phyloP scores from a whole-genome alignment of 306 rosid species.

The Gastrolobium villosum region DNA sequence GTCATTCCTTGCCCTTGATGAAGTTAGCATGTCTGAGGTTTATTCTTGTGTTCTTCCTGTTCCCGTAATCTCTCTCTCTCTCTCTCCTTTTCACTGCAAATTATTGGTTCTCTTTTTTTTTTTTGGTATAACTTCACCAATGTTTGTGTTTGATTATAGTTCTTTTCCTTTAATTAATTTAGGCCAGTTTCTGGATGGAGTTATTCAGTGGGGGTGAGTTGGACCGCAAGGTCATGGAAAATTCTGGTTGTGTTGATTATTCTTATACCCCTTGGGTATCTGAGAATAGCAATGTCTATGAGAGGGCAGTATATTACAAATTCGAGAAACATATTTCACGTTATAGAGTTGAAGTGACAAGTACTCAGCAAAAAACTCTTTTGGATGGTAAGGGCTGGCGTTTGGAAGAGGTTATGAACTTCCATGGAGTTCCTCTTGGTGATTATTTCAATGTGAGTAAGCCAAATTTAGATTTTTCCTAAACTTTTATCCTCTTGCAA shows the following conservation, averaged over 20 bases:
- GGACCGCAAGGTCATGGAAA: slow-evolving; percentile 85
- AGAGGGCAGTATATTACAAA: slow-evolving; percentile 82
- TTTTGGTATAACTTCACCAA: not conserved
- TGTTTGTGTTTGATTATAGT: slow-evolving; percentile 34
- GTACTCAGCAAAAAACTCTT: slow-evolving; percentile 74
- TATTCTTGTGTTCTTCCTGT: slow-evolving; percentile 62
- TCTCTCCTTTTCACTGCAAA: slow-evolving; percentile 21
- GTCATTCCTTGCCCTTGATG: slow-evolving; percentile 75
- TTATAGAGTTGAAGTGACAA: slow-evolving; percentile 85
- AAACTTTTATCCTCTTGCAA: not conserved
- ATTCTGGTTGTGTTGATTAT: slow-evolving; percentile 79
- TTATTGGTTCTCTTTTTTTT: slow-evolving; percentile 22
- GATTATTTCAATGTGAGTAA: slow-evolving; percentile 82
- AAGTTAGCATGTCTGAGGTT: slow-evolving; percentile 85
- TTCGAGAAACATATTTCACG: slow-evolving; percentile 76
- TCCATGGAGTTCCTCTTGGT: slow-evolving; percentile 88
- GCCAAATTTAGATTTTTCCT: slow-evolving; percentile 38
- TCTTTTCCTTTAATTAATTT: slow-evolving; percentile 49
- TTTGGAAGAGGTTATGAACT: slow-evolving; percentile 88
- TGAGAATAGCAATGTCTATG: slow-evolving; percentile 69
- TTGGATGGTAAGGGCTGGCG: slow-evolving; percentile 77
- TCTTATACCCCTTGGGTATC: slow-evolving; percentile 91
- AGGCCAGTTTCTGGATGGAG: slow-evolving; percentile 82
- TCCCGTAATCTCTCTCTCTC: slow-evolving; percentile 68
- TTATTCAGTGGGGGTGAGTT: slow-evolving; percentile 80